Conservation (phyloP, 1,139 yeast genomes). For the Hyphopichia wangnamkhiaoensis region DNA sequence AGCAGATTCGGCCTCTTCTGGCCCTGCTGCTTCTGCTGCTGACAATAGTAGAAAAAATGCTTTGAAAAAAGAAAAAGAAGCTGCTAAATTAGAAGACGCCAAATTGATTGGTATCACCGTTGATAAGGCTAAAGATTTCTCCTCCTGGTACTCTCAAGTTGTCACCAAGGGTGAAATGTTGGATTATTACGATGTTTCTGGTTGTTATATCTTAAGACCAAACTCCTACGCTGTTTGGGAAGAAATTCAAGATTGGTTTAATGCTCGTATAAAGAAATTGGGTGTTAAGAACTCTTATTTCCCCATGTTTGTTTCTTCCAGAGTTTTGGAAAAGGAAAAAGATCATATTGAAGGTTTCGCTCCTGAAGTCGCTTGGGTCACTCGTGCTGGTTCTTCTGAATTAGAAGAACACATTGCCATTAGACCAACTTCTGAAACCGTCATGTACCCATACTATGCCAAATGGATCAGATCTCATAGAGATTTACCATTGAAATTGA, state of each 20-base stretch:
- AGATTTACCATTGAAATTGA: constrained; percentile 91
- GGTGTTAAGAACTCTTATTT: constrained; percentile 96
- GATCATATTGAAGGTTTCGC: constrained; percentile 99
- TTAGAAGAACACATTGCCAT: constrained; percentile 98
- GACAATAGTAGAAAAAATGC: constrained; percentile 25
- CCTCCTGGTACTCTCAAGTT: constrained; percentile 97
- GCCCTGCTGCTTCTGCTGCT: constrained; percentile 32
- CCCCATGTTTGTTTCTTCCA: constrained; percentile 97
- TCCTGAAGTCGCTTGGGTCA: constrained; percentile 99
- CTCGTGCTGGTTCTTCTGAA: constrained; percentile 91
- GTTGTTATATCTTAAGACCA: constrained; percentile 97
- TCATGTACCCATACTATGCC: constrained; percentile 98
- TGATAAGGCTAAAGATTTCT: constrained; percentile 87
- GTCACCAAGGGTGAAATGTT: constrained; percentile 96
- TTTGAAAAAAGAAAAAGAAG: constrained; percentile 37
- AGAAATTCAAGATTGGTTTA: constrained; percentile 84
- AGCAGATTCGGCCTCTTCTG: constrained; percentile 37
- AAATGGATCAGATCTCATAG: constrained; percentile 99
- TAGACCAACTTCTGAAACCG: constrained; percentile 99
- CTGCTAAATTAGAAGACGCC: constrained; percentile 77
- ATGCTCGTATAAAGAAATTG: constrained; percentile 72
- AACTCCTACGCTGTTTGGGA: constrained; percentile 96
- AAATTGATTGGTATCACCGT: constrained; percentile 95
- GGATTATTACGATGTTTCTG: constrained; percentile 97
- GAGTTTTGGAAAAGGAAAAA: constrained; percentile 94